A percentile compares a stretch with the other conserved stretches of the same genome.
These are phyloP conservation scores for Cercophora newfieldiana DNA, from an alignment of 495 filamentous ascomycete genomes.

Conservation along the genomic window DNA sequence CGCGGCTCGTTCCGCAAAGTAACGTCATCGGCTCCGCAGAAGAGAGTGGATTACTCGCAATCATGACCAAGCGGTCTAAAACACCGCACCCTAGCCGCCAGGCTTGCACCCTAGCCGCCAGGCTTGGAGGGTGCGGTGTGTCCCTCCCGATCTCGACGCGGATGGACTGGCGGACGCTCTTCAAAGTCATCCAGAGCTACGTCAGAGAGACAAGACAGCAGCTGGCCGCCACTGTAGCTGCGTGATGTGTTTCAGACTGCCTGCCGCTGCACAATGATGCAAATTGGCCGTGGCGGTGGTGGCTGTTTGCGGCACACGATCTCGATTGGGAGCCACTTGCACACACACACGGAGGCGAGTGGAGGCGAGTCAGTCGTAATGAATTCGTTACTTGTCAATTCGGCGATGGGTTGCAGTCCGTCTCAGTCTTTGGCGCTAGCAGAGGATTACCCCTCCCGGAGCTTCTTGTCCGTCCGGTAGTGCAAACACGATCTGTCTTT, in stretches of 20 bases:
- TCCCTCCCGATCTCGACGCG: too few species aligned
- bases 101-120: too few species aligned
- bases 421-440: background rate
- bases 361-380: background rate
- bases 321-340: background rate
- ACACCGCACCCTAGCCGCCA: too few species aligned
- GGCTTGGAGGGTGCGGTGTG: too few species aligned
- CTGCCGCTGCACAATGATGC: constrained; percentile 1
- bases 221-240: background rate
- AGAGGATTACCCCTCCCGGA: background rate
- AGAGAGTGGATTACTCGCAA: too few species aligned
- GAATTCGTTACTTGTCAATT: background rate
- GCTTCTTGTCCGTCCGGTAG: background rate
- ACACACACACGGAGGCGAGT: background rate
- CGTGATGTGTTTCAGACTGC: background rate
- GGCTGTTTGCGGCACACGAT: background rate
- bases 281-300: background rate
- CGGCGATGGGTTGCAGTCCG: background rate
- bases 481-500: too few species aligned
- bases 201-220: background rate
- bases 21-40: too few species aligned
- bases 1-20: too few species aligned
- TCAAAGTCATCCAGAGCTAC: too few species aligned
- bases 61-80: too few species aligned
- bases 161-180: too few species aligned